Evolutionary conservation across 805 yeast species (phyloP).

Genomic region (Candida chilensis): DNA sequence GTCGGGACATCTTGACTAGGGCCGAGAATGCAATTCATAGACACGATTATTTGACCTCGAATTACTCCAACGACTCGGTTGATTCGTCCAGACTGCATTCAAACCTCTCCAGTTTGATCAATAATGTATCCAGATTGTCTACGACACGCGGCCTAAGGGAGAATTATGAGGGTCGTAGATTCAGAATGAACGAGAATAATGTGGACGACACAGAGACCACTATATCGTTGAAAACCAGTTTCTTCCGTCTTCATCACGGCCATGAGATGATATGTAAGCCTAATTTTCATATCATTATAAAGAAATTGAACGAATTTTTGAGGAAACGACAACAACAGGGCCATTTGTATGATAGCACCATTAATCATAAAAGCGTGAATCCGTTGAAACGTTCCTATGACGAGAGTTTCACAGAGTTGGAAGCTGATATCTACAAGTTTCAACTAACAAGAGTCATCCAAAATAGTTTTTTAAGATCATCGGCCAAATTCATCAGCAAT

Average conservation of each 20-base stretch:
- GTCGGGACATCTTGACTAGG: background rate
- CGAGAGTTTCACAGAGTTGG: background rate
- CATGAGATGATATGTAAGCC: background rate
- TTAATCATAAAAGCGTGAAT: background rate
- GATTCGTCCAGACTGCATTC: background rate
- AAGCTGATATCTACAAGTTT: background rate
- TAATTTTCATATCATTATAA: background rate
- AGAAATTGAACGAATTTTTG: background rate
- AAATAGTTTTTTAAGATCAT: background rate
- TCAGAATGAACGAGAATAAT: background rate
- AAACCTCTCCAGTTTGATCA: background rate
- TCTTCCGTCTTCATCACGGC: background rate
- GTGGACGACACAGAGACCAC: background rate
- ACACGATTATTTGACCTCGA: background rate
- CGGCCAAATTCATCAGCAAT: background rate
- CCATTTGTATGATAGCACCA: background rate
- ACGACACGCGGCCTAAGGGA: background rate
- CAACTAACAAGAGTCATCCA: background rate
- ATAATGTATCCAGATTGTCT: background rate
- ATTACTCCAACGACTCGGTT: background rate
- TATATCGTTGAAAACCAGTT: background rate
- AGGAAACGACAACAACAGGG: background rate
- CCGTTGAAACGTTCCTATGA: slow-evolving; percentile 1
- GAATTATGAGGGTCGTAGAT: no score
- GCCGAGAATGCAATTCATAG: background rate